Evolutionary conservation across 2,329 filamentous ascomycete species (phyloP).

Genomic region (Ascochyta koolunga): DNA sequence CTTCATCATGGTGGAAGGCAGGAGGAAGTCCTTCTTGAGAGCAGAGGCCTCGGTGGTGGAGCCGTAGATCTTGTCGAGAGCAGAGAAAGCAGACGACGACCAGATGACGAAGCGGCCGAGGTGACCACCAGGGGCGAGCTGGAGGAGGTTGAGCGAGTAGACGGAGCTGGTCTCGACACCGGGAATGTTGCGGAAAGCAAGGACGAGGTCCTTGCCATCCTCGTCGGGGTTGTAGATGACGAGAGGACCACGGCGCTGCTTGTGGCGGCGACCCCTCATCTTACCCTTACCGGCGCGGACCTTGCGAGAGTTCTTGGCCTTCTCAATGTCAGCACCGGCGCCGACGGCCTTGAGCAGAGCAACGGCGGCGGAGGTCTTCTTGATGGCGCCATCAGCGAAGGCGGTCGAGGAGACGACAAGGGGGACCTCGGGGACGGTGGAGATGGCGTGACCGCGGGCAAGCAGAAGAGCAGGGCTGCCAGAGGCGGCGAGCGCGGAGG

Average conservation of each 20-base stretch:
- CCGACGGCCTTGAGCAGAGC: slow-evolving; percentile 89
- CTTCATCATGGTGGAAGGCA: slow-evolving; percentile 88
- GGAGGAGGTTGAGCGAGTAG: slow-evolving; percentile 95
- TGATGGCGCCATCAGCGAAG: slow-evolving; percentile 78
- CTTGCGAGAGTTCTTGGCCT: slow-evolving; percentile 97
- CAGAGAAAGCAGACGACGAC: slow-evolving; percentile 96
- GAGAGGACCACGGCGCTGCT: slow-evolving; percentile 95
- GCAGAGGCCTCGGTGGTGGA: slow-evolving; percentile 85
- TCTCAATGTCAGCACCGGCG: slow-evolving; percentile 87
- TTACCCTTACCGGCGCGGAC: slow-evolving; percentile 98
- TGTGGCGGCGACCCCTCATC: slow-evolving; percentile 93
- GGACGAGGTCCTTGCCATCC: slow-evolving; percentile 92
- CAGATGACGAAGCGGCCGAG: slow-evolving; percentile 99
- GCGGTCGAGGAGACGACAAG: slow-evolving; percentile 92
- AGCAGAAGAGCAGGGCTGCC: slow-evolving; percentile 93
- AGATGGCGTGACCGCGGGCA: slow-evolving; percentile 96
- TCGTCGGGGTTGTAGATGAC: slow-evolving; percentile 96
- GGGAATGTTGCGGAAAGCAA: slow-evolving; percentile 97
- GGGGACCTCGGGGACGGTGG: slow-evolving; percentile 90
- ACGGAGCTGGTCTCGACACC: slow-evolving; percentile 97
- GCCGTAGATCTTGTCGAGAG: slow-evolving; percentile 96
- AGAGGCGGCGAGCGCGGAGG: slow-evolving; percentile 95
- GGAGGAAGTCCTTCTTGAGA: slow-evolving; percentile 98
- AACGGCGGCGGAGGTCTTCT: slow-evolving; percentile 88
- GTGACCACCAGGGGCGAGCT: slow-evolving; percentile 98